Evolutionary conservation across 2,329 filamentous ascomycete genomes (phyloP).

Genomic region (Aquanectria penicillioides): DNA sequence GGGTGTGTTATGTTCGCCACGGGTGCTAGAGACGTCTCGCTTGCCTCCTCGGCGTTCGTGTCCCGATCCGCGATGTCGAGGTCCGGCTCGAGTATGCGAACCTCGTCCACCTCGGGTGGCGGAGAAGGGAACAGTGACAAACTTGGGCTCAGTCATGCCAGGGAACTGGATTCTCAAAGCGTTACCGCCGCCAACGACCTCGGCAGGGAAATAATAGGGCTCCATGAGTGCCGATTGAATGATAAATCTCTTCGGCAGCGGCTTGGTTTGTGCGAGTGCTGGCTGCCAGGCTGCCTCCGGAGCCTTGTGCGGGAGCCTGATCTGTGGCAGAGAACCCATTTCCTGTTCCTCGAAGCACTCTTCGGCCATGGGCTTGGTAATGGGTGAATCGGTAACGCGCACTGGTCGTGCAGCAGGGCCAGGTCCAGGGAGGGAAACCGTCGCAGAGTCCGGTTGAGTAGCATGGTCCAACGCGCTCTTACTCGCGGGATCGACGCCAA

Average conservation of each 20-base stretch:
- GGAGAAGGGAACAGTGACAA: conserved; percentile 51
- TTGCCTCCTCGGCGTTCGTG: conserved; percentile 46
- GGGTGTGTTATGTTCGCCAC: conserved; percentile 38
- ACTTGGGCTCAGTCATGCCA: conserved; percentile 52
- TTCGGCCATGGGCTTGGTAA: conserved; percentile 77
- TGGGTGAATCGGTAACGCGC: conserved; percentile 42
- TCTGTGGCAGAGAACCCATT: conserved; percentile 78
- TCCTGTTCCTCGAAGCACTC: conserved; percentile 85
- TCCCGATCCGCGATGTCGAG: conserved; percentile 44
- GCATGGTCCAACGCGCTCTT: conserved; percentile 72
- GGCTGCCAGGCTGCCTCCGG: conserved; percentile 73
- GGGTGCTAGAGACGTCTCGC: conserved; percentile 45
- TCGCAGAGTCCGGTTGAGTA: conserved; percentile 62
- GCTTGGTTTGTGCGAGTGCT: conserved; percentile 63
- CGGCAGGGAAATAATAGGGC: conserved; percentile 46
- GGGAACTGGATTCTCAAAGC: conserved; percentile 54
- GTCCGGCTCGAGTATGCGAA: conserved; percentile 36
- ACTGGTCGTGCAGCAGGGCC: conserved; percentile 36
- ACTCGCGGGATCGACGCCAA: conserved; percentile 74
- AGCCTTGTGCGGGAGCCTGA: conserved; percentile 71
- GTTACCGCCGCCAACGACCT: conserved; percentile 47
- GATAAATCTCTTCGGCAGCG: conserved; percentile 62
- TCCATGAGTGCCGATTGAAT: conserved; percentile 51
- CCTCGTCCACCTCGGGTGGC: conserved; percentile 45
- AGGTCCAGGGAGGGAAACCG: conserved; percentile 72